Evolutionary conservation across 176 grass and related monocot species (phyloP).

Genomic region (Avena atlantica): DNA sequence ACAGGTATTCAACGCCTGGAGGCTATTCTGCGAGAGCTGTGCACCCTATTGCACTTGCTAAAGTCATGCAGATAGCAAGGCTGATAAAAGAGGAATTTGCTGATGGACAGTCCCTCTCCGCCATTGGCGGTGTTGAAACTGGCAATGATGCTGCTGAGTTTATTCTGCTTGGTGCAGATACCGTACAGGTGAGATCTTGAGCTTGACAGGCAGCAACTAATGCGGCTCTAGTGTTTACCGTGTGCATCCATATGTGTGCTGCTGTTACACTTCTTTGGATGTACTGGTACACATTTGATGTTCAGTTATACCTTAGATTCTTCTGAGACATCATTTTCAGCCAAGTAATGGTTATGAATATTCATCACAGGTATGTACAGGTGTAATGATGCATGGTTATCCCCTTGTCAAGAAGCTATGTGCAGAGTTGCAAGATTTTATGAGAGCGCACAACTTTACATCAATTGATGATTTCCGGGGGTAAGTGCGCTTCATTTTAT

Average conservation of each 20-base stretch:
- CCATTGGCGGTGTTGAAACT: slow-evolving; percentile 89
- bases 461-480: slow-evolving; percentile 91
- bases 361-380: slow-evolving; percentile 77
- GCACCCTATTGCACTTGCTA: slow-evolving; percentile 92
- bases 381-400: slow-evolving; percentile 99
- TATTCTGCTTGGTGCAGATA: slow-evolving; percentile 93
- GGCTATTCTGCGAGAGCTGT: slow-evolving; percentile 96
- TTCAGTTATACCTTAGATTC: not conserved
- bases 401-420: slow-evolving; percentile 94
- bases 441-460: slow-evolving; percentile 86
- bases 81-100: slow-evolving; percentile 87
- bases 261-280: not conserved
- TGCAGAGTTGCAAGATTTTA: slow-evolving; percentile 85
- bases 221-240: not conserved
- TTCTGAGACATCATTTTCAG: slow-evolving; percentile 34
- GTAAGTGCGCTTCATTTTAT: slow-evolving; percentile 46
- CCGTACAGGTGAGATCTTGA: slow-evolving; percentile 74
- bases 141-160: slow-evolving; percentile 91
- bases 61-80: slow-evolving; percentile 95
- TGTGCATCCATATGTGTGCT: not conserved
- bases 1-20: slow-evolving; percentile 91
- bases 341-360: not conserved
- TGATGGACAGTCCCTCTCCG: slow-evolving; percentile 84
- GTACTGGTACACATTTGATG: not conserved
- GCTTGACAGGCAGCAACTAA: not conserved